Conservation (phyloP, 176 grass and related monocot species). For the Oryza meridionalis region DNA sequence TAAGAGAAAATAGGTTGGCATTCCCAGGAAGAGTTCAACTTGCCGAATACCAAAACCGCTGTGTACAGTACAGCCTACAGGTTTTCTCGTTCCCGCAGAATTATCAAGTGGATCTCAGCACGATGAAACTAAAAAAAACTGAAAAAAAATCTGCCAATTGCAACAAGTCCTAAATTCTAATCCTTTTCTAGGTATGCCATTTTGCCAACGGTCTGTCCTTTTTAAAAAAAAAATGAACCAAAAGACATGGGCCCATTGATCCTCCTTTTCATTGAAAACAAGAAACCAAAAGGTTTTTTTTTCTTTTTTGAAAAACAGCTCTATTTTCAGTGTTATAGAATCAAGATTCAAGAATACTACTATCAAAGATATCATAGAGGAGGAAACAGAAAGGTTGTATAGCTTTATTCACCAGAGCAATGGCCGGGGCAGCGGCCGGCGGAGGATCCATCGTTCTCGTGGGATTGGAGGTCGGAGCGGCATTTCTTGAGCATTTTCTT, state of each 20-base stretch:
- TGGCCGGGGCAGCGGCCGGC: constrained; percentile 39
- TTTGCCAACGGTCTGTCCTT: background rate
- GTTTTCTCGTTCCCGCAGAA: constrained; percentile 10
- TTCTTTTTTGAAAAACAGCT: too few relatives aligned
- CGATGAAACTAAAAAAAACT: background rate
- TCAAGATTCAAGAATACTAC: background rate
- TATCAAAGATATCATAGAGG: background rate
- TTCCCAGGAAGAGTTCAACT: background rate
- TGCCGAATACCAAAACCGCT: background rate
- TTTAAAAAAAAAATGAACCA: background rate
- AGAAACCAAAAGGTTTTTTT: too few relatives aligned
- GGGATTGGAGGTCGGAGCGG: constrained; percentile 33
- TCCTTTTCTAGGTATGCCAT: background rate
- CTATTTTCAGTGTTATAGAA: background rate
- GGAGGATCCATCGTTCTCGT: background rate
- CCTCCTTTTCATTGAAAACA: background rate
- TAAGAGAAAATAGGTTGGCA: background rate
- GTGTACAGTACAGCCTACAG: background rate
- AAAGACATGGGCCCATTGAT: background rate
- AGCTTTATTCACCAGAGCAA: constrained; percentile 59
- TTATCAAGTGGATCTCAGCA: background rate
- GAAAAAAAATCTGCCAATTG: constrained; percentile 1
- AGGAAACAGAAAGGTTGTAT: background rate
- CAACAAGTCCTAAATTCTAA: background rate
- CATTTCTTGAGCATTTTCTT: constrained; percentile 90